Percentiles rank a stretch among this genome's conserved stretches.
phyloP scores from a whole-genome alignment of 2,329 filamentous ascomycete genomes.

The Sclerotinia nivalis region DNA sequence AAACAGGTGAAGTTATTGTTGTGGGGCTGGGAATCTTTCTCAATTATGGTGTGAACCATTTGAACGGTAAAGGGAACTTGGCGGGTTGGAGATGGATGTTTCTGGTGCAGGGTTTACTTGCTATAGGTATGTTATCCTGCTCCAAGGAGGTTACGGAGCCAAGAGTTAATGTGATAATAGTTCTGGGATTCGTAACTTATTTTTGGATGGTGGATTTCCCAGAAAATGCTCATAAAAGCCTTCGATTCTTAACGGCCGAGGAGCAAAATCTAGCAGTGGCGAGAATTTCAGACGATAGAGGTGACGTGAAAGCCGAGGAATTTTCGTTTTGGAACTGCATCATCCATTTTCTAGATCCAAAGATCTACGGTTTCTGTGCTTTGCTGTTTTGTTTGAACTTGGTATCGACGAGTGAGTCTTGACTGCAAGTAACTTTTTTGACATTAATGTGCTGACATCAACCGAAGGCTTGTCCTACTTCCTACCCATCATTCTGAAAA shows the following conservation, averaged over 20 bases:
- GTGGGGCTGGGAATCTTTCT: conserved; percentile 44
- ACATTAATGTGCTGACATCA: background rate
- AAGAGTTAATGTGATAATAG: conserved; percentile 33
- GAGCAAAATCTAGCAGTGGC: conserved; percentile 50
- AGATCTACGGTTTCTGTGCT: conserved; percentile 63
- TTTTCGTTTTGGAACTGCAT: conserved; percentile 62
- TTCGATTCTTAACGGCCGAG: conserved; percentile 55
- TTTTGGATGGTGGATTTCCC: conserved; percentile 66
- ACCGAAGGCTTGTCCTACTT: conserved; percentile 69
- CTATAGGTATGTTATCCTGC: conserved; percentile 43
- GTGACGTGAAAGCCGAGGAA: conserved; percentile 51
- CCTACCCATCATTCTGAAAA: conserved; percentile 70
- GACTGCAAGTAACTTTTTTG: background rate
- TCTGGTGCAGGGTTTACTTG: conserved; percentile 51
- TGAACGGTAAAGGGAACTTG: conserved; percentile 55
- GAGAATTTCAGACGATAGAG: conserved; percentile 59
- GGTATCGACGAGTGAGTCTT: conserved; percentile 56
- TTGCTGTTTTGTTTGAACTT: conserved; percentile 70
- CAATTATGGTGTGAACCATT: conserved; percentile 67
- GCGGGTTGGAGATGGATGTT: conserved; percentile 70
- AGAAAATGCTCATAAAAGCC: conserved; percentile 55
- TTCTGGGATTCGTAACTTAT: conserved; percentile 54
- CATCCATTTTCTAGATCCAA: conserved; percentile 52
- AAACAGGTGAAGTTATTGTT: conserved; percentile 64
- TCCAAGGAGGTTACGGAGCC: conserved; percentile 1